These are phyloP conservation scores for Olyra latifolia DNA, from an alignment of 176 grass and related monocot genomes.

Conservation along the genomic window DNA sequence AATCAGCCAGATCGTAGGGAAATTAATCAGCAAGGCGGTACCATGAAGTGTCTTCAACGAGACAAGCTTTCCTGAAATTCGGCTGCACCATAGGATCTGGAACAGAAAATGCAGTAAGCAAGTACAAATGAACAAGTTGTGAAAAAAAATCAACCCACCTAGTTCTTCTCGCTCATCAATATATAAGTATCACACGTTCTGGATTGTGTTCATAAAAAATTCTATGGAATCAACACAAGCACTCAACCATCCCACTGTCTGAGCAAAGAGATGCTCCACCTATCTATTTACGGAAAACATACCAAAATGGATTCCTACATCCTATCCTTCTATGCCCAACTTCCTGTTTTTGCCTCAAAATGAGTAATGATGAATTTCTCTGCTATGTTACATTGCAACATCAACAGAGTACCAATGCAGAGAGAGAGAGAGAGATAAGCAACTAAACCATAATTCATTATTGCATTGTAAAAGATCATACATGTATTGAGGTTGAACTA, in stretches of 20 bases:
- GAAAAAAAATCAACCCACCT: background rate
- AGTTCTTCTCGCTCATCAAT: background rate
- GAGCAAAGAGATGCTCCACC: background rate
- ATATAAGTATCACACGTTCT: background rate
- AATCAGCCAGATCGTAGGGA: background rate
- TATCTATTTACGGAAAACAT: constrained; percentile 1
- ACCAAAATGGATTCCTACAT: background rate
- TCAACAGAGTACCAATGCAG: background rate
- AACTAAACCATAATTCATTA: constrained; percentile 53
- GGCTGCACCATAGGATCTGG: background rate
- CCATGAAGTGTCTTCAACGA: background rate
- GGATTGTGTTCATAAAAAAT: background rate
- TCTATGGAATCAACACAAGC: background rate
- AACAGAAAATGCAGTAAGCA: background rate
- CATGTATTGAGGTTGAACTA: constrained; percentile 63
- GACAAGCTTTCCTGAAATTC: background rate
- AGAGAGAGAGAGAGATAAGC: background rate
- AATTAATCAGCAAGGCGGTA: background rate
- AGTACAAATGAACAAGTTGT: background rate
- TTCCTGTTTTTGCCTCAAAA: background rate
- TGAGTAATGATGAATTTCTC: background rate
- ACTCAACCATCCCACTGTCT: background rate
- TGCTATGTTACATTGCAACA: constrained; percentile 24
- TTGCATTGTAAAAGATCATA: constrained; percentile 56
- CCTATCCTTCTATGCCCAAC: background rate